A percentile compares a stretch with the other conserved stretches of the same genome.
These are phyloP conservation scores for Fusarium abutilonis DNA, from an alignment of 2,329 filamentous ascomycete species.

Conservation along the genomic window DNA sequence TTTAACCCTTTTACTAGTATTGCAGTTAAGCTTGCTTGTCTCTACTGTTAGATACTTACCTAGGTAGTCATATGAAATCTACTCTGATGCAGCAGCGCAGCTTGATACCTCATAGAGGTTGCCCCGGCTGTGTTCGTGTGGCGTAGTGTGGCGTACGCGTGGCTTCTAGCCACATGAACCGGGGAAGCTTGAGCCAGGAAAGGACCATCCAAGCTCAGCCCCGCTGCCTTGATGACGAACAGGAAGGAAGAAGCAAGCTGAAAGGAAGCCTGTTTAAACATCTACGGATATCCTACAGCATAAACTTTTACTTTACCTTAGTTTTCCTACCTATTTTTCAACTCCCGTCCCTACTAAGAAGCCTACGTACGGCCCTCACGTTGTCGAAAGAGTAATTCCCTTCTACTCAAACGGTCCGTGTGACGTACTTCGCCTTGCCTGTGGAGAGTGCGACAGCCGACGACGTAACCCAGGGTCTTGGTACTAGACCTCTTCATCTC, in stretches of 20 bases:
- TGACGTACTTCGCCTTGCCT: conserved; percentile 22
- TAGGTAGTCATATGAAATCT: not conserved
- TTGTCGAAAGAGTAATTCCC: not conserved
- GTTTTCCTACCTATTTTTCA: not conserved
- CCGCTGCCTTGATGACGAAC: conserved; percentile 38
- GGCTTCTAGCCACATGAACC: conserved; percentile 23
- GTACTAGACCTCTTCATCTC: conserved; percentile 26
- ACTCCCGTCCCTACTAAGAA: not conserved
- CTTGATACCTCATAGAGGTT: not conserved
- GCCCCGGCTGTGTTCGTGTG: conserved; percentile 6
- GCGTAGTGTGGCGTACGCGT: conserved; percentile 35
- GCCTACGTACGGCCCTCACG: conserved; percentile 13
- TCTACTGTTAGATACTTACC: not conserved
- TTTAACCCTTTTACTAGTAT: not conserved
- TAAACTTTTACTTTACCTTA: conserved; percentile 1
- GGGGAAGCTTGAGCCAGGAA: conserved; percentile 1
- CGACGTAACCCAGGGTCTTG: conserved; percentile 36
- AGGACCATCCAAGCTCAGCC: conserved; percentile 28
- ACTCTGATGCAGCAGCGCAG: conserved; percentile 2
- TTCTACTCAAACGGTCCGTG: conserved; percentile 7
- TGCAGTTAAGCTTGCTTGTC: not conserved
- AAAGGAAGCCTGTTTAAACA: conserved; percentile 29
- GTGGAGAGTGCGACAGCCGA: conserved; percentile 33
- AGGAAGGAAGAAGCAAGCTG: conserved; percentile 12
- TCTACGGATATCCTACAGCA: not conserved